Evolutionary conservation across 208 protist genomes (phyloP).

Genomic region (Trypanosoma conorhini): DNA sequence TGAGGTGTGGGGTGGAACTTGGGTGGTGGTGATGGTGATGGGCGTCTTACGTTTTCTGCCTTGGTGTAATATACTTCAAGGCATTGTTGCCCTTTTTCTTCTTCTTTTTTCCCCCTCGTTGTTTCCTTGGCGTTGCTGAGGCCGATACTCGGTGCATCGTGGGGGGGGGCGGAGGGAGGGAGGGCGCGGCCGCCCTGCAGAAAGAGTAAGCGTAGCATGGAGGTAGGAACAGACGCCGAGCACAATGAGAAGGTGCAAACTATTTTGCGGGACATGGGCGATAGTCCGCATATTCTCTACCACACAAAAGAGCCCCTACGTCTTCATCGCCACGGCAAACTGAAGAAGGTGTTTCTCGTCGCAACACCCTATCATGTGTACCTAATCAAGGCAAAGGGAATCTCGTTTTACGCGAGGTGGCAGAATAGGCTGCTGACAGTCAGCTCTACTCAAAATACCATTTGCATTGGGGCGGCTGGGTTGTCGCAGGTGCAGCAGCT

Average conservation of each 20-base stretch:
- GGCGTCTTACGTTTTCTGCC: neutral
- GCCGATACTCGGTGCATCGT: too few species aligned
- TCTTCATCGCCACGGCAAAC: conserved; percentile 45
- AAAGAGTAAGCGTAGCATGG: neutral
- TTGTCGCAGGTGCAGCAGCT: neutral
- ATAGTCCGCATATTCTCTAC: conserved; percentile 76
- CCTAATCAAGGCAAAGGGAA: conserved; percentile 74
- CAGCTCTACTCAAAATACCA: conserved; percentile 18
- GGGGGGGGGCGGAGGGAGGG: neutral
- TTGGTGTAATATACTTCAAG: neutral
- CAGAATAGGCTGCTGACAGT: conserved; percentile 63
- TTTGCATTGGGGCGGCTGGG: conserved; percentile 18
- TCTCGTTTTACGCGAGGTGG: conserved; percentile 79
- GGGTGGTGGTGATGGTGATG: neutral
- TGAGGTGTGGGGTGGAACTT: neutral
- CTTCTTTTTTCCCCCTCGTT: neutral
- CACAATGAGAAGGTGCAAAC: conserved; percentile 48
- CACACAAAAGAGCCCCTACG: conserved; percentile 40
- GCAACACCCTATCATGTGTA: conserved; percentile 79
- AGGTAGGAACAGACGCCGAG: neutral
- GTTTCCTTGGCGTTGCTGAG: neutral
- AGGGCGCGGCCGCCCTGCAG: neutral
- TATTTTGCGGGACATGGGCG: conserved; percentile 69
- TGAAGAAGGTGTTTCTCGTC: conserved; percentile 66
- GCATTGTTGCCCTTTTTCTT: conserved; percentile 8